Evolutionary conservation across 2,329 filamentous ascomycete species (phyloP).

Genomic region (Epicoccum nigrum): DNA sequence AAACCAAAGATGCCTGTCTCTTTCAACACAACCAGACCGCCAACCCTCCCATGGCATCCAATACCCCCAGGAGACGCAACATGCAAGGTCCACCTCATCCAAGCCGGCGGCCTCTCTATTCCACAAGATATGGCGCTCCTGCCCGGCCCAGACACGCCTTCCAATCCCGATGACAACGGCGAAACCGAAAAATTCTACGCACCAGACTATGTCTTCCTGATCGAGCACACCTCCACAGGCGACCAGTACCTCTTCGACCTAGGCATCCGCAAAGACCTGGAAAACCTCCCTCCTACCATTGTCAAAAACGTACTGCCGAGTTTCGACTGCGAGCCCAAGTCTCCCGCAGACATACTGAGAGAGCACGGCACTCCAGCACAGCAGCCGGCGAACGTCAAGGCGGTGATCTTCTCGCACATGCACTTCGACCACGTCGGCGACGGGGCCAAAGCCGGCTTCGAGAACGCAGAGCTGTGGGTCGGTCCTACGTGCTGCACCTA

Average conservation of each 20-base stretch:
- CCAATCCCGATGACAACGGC: constrained; percentile 47
- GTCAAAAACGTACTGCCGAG: constrained; percentile 50
- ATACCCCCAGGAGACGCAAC: constrained; percentile 31
- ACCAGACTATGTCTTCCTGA: constrained; percentile 42
- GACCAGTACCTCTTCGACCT: constrained; percentile 60
- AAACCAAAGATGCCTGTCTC: not conserved
- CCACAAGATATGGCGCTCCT: constrained; percentile 55
- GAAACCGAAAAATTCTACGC: constrained; percentile 27
- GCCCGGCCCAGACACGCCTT: constrained; percentile 51
- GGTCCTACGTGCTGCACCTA: constrained; percentile 44
- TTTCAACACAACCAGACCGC: constrained; percentile 2
- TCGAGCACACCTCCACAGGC: constrained; percentile 36
- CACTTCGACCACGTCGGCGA: constrained; percentile 52
- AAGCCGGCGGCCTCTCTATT: constrained; percentile 52
- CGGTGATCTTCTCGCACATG: constrained; percentile 49
- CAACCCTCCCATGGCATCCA: constrained; percentile 31
- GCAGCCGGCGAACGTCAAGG: constrained; percentile 49
- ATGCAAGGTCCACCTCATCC: constrained; percentile 43
- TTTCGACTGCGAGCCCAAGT: constrained; percentile 44
- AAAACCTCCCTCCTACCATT: constrained; percentile 49
- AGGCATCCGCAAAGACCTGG: constrained; percentile 56
- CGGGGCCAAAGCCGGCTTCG: constrained; percentile 45
- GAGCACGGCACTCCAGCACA: constrained; percentile 34
- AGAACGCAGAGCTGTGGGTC: constrained; percentile 47
- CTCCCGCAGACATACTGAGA: constrained; percentile 36